These are phyloP conservation scores for Trichosporon coremiiforme DNA, from an alignment of 1,284 basidiomycete genomes.

Conservation along the genomic window DNA sequence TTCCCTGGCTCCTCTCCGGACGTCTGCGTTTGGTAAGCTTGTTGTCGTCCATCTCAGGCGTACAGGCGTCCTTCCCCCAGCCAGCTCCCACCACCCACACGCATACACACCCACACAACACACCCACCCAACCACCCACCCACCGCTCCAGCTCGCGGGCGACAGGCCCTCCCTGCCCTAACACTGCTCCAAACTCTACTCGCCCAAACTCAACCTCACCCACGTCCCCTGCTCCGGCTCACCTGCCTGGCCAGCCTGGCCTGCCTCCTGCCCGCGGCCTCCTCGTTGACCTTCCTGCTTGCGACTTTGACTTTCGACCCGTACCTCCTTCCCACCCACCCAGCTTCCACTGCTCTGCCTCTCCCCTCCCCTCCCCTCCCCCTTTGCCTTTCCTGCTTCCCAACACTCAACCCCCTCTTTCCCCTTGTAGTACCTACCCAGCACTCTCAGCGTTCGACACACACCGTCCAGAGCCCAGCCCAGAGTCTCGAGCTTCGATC, in stretches of 20 bases:
- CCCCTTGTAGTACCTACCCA: conserved; percentile 6
- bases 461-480: background rate
- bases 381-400: background rate
- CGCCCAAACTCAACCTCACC: conserved; percentile 6
- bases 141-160: background rate
- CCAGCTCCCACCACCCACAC: background rate
- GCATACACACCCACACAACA: too few species aligned
- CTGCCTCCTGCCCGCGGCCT: background rate
- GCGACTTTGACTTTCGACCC: conserved; percentile 11
- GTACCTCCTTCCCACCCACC: conserved; percentile 18
- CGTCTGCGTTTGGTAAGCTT: conserved; percentile 17
- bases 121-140: background rate
- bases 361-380: background rate
- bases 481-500: background rate
- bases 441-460: background rate
- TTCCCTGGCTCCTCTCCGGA: background rate
- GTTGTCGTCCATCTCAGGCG: conserved; percentile 13
- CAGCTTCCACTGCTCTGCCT: conserved; percentile 5
- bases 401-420: conserved; percentile 10
- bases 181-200: conserved; percentile 20
- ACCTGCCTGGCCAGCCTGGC: too few species aligned
- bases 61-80: background rate
- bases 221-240: background rate
- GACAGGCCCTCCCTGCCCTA: background rate
- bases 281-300: background rate